Conservation (phyloP, 2,329 filamentous ascomycete genomes). For the Sarocladium brachiariae region DNA sequence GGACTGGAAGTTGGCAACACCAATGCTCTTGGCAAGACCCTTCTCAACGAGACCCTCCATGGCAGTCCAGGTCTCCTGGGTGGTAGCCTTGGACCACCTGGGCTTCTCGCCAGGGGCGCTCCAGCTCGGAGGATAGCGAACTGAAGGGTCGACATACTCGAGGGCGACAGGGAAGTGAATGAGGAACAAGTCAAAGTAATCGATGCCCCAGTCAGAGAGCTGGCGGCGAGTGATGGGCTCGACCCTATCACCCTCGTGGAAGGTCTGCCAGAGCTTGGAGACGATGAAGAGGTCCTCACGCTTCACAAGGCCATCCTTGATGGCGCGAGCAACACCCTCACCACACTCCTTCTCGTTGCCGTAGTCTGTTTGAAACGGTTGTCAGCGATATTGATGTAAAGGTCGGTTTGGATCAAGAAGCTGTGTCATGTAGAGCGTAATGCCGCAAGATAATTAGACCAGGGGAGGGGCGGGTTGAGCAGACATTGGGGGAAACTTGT, state of each 20-base stretch:
- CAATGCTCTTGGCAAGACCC: constrained; percentile 66
- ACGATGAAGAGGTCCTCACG: constrained; percentile 86
- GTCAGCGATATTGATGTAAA: neutral
- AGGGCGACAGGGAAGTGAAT: constrained; percentile 86
- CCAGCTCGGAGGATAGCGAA: constrained; percentile 77
- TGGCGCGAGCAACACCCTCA: constrained; percentile 68
- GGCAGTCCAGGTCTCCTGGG: constrained; percentile 76
- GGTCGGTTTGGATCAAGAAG: too few relatives aligned
- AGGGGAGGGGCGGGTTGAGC: neutral
- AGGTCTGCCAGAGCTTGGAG: constrained; percentile 89
- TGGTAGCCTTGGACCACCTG: constrained; percentile 58
- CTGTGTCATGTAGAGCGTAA: neutral
- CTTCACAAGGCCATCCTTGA: constrained; percentile 74
- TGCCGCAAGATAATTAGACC: neutral
- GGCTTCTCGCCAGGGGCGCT: constrained; percentile 58
- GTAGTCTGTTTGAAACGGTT: constrained; percentile 49
- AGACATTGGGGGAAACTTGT: neutral
- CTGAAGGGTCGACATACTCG: constrained; percentile 74
- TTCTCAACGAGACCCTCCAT: constrained; percentile 69
- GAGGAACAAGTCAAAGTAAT: constrained; percentile 86
- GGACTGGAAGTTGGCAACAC: constrained; percentile 76
- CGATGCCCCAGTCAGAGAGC: constrained; percentile 74
- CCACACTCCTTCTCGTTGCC: constrained; percentile 71
- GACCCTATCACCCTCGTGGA: constrained; percentile 74
- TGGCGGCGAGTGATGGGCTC: constrained; percentile 70